These are phyloP conservation scores for Yueomyces sp. DNA, from an alignment of 1,139 yeast genomes.

Conservation along the genomic window DNA sequence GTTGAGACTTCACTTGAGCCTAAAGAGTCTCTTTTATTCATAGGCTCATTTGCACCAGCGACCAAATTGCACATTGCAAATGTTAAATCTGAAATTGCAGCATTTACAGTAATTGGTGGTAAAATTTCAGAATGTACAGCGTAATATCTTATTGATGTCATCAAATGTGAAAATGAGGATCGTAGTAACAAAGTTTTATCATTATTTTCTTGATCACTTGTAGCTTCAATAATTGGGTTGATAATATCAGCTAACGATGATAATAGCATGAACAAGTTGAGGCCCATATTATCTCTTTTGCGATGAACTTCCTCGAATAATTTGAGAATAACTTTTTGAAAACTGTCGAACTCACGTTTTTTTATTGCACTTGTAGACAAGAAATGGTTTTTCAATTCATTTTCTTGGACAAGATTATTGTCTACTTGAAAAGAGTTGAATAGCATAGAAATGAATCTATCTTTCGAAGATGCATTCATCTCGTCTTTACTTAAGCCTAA, in stretches of 20 bases:
- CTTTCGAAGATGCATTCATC: background rate
- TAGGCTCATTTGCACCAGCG: constrained; percentile 13
- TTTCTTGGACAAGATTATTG: background rate
- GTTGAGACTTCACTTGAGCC: no score
- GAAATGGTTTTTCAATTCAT: background rate
- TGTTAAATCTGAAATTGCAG: constrained; percentile 66
- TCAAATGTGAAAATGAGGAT: constrained; percentile 62
- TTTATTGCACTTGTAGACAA: background rate
- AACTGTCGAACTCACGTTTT: background rate
- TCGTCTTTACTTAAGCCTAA: constrained; percentile 9
- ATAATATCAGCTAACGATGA: constrained; percentile 35
- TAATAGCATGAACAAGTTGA: constrained; percentile 40
- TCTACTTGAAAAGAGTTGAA: background rate
- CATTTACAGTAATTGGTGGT: constrained; percentile 64
- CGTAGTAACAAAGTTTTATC: constrained; percentile 32
- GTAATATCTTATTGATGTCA: constrained; percentile 69
- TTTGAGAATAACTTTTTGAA: background rate
- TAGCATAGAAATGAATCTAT: background rate
- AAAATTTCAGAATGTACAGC: constrained; percentile 37
- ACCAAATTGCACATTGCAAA: constrained; percentile 65
- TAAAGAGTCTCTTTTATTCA: no score
- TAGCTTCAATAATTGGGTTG: constrained; percentile 3
- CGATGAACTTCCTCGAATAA: constrained; percentile 1
- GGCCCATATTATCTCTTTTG: constrained; percentile 28
- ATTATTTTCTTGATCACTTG: constrained; percentile 10